Evolutionary conservation across 768 basidiomycete genomes (phyloP).

Genomic region (Hericium alpestre): DNA sequence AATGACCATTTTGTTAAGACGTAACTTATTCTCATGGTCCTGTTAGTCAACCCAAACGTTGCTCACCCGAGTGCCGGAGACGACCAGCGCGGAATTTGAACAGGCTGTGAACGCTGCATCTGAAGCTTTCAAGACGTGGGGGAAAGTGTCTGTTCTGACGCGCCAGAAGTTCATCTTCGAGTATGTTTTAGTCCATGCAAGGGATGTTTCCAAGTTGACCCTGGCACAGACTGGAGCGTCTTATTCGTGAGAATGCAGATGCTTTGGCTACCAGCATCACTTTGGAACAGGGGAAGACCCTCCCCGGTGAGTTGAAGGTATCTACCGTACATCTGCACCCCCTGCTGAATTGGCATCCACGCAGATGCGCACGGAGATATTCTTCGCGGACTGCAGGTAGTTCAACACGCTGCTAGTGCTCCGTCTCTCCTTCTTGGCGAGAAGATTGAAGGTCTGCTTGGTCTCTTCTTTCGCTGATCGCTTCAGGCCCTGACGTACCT

Average conservation of each 20-base stretch:
- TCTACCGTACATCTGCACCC: slow-evolving; percentile 4
- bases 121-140: slow-evolving; percentile 84
- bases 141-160: slow-evolving; percentile 69
- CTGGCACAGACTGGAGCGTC: slow-evolving; percentile 63
- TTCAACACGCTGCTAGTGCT: slow-evolving; percentile 69
- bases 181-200: slow-evolving; percentile 31
- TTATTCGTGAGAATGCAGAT: slow-evolving; percentile 78
- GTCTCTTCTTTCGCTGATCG: too few species aligned
- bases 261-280: slow-evolving; percentile 84
- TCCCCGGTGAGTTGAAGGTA: slow-evolving; percentile 44
- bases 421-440: slow-evolving; percentile 83
- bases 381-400: slow-evolving; percentile 83
- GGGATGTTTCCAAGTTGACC: not conserved
- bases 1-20: slow-evolving; percentile 4
- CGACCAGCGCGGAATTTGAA: slow-evolving; percentile 69
- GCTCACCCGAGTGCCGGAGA: slow-evolving; percentile 84
- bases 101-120: slow-evolving; percentile 77
- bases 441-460: slow-evolving; percentile 69
- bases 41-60: slow-evolving; percentile 80
- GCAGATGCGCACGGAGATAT: slow-evolving; percentile 92
- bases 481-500: not conserved
- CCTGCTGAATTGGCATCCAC: not conserved
- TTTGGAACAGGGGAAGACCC: slow-evolving; percentile 92
- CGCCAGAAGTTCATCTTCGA: slow-evolving; percentile 85
- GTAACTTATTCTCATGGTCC: not conserved